Percentiles rank a stretch among this genome's conserved stretches.
phyloP scores from a whole-genome alignment of 2,329 filamentous ascomycete species.

The Emergomyces africanus region DNA sequence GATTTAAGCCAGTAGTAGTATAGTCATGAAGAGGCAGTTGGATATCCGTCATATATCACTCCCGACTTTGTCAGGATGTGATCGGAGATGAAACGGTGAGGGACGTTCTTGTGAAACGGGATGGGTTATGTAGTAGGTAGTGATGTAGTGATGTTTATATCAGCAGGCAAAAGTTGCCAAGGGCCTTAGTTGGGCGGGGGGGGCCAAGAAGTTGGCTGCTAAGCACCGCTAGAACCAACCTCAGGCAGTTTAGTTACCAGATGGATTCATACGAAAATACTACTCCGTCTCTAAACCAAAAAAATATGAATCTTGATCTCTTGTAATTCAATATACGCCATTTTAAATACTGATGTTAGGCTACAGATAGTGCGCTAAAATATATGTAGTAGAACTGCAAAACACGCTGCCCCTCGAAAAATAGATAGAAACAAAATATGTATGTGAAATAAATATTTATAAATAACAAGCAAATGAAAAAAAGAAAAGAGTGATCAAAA shows the following conservation, averaged over 20 bases:
- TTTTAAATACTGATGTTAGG: neutral
- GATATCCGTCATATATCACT: neutral
- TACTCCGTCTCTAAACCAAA: too few species aligned
- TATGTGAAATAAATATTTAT: neutral
- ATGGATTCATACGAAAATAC: too few species aligned
- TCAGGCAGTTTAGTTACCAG: too few species aligned
- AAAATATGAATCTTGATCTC: too few species aligned
- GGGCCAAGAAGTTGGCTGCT: neutral
- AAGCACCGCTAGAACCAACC: too few species aligned
- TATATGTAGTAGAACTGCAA: neutral
- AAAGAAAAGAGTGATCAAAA: slow-evolving; percentile 2
- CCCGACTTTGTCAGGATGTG: neutral
- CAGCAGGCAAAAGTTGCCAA: too few species aligned
- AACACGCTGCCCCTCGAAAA: neutral
- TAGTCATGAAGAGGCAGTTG: neutral
- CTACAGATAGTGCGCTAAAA: too few species aligned
- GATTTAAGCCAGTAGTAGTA: neutral
- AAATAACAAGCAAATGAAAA: slow-evolving; percentile 3
- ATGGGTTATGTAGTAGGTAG: too few species aligned
- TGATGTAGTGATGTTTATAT: too few species aligned
- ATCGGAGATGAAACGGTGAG: neutral
- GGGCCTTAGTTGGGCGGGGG: too few species aligned
- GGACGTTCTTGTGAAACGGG: too few species aligned
- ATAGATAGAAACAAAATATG: neutral
- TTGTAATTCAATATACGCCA: too few species aligned